Conservation (phyloP, 1,139 yeast species). For the Lodderomyces beijingensis region DNA sequence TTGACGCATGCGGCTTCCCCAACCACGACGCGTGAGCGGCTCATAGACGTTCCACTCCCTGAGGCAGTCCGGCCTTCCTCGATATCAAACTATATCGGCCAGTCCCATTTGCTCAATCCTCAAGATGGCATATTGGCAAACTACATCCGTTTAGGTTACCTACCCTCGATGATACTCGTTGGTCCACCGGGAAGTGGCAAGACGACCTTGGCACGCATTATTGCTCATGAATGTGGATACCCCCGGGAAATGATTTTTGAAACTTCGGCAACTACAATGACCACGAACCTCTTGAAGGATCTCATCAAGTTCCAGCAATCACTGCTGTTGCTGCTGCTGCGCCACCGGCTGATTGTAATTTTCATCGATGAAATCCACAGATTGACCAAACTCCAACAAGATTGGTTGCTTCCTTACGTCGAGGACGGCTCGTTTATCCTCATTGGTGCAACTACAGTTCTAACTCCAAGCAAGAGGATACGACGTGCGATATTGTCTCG, state of each 20-base stretch:
- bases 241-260: slow-evolving; percentile 25
- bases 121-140: slow-evolving; percentile 27
- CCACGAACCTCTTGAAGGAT: slow-evolving; percentile 26
- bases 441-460: slow-evolving; percentile 43
- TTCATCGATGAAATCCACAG: slow-evolving; percentile 46
- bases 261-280: slow-evolving; percentile 38
- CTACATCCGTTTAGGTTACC: slow-evolving; percentile 32
- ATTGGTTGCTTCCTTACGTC: slow-evolving; percentile 36
- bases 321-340: no score
- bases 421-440: slow-evolving; percentile 40
- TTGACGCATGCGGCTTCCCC: no score
- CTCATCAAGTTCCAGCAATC: slow-evolving; percentile 21
- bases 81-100: slow-evolving; percentile 34
- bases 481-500: slow-evolving; percentile 38
- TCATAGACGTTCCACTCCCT: slow-evolving; percentile 2
- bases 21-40: no score
- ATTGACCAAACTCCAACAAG: slow-evolving; percentile 38
- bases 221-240: slow-evolving; percentile 32
- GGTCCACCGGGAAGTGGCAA: slow-evolving; percentile 50
- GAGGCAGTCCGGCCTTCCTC: slow-evolving; percentile 21
- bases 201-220: slow-evolving; percentile 38
- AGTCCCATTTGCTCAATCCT: slow-evolving; percentile 27
- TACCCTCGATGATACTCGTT: slow-evolving; percentile 41
- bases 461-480: slow-evolving; percentile 25
- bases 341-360: slow-evolving; percentile 28